phyloP scores from a whole-genome alignment of 345 rosid genomes.

The Iberis pinnata region DNA sequence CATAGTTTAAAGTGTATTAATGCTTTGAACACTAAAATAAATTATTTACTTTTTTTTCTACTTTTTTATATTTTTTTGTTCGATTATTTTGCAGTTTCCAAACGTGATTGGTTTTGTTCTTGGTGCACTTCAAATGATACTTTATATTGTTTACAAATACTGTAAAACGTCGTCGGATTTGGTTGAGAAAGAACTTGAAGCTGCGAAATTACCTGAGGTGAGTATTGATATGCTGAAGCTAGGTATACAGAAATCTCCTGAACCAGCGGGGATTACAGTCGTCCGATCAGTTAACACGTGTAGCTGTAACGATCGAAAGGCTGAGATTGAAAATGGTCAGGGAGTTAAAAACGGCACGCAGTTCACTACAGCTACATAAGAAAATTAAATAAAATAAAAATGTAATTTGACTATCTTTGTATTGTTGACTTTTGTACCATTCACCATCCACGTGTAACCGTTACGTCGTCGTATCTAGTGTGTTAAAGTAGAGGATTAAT shows the following conservation, averaged over 20 bases:
- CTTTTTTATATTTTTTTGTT: too few species aligned
- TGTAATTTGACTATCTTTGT: conserved; percentile 12
- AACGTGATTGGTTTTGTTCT: conserved; percentile 44
- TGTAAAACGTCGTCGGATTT: conserved; percentile 31
- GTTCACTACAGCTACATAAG: conserved; percentile 13
- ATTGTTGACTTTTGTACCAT: conserved; percentile 23
- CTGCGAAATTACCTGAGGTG: conserved; percentile 27
- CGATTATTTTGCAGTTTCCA: conserved; percentile 45
- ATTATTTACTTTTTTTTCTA: too few species aligned
- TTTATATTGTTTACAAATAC: conserved; percentile 41
- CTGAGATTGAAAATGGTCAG: conserved; percentile 19
- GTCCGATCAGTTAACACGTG: conserved; percentile 14
- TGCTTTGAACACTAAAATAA: too few species aligned
- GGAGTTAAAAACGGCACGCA: conserved; percentile 22
- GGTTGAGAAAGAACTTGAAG: conserved; percentile 27
- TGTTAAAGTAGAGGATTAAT: conserved; percentile 20
- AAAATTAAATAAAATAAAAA: neutral
- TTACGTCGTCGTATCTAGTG: conserved; percentile 14
- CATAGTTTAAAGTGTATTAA: too few species aligned
- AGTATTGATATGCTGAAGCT: conserved; percentile 28
- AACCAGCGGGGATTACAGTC: conserved; percentile 14
- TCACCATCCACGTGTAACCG: conserved; percentile 12
- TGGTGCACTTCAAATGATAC: conserved; percentile 48
- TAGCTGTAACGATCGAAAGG: conserved; percentile 20
- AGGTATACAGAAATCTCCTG: conserved; percentile 22